Conservation (phyloP, 2,329 filamentous ascomycete species). For the Monascus ruber region DNA sequence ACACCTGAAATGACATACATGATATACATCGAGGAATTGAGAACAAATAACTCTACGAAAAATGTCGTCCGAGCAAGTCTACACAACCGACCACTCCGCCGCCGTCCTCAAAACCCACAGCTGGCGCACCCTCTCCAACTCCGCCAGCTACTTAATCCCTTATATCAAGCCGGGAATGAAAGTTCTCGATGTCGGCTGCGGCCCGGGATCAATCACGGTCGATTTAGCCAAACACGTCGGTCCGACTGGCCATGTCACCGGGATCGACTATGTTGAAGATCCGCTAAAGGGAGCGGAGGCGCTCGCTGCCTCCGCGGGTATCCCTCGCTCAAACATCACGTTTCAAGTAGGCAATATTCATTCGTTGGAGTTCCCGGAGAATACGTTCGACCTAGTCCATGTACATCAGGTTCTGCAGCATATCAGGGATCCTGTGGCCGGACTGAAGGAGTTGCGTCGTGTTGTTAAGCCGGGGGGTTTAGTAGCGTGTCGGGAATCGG, state of each 20-base stretch:
- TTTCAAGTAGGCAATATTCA: conserved; percentile 33
- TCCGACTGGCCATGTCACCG: conserved; percentile 26
- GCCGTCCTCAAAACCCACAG: conserved; percentile 25
- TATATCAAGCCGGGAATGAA: conserved; percentile 22
- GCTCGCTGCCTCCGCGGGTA: conserved; percentile 15
- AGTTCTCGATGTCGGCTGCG: conserved; percentile 37
- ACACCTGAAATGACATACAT: too few relatives aligned
- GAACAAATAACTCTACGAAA: too few relatives aligned
- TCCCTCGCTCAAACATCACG: conserved; percentile 17
- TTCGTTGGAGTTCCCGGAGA: conserved; percentile 29
- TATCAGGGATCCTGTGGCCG: conserved; percentile 38
- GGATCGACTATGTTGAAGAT: conserved; percentile 22
- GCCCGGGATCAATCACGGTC: conserved; percentile 33
- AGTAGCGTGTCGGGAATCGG: conserved; percentile 38
- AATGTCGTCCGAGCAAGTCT: conserved; percentile 7
- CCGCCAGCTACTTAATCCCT: conserved; percentile 29
- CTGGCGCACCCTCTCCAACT: conserved; percentile 25
- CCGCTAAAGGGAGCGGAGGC: conserved; percentile 23
- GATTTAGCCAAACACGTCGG: conserved; percentile 26
- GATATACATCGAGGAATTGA: too few relatives aligned
- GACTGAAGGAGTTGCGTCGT: conserved; percentile 44
- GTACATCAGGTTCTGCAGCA: conserved; percentile 50
- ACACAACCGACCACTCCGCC: conserved; percentile 29
- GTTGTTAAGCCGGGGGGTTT: conserved; percentile 44
- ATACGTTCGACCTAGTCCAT: conserved; percentile 48